Percentiles rank a stretch among this genome's conserved stretches.
Evolutionary conservation across 371 early-diverging fungal genomes (phyloP).

Genomic region (Saksenaea oblongispora): DNA sequence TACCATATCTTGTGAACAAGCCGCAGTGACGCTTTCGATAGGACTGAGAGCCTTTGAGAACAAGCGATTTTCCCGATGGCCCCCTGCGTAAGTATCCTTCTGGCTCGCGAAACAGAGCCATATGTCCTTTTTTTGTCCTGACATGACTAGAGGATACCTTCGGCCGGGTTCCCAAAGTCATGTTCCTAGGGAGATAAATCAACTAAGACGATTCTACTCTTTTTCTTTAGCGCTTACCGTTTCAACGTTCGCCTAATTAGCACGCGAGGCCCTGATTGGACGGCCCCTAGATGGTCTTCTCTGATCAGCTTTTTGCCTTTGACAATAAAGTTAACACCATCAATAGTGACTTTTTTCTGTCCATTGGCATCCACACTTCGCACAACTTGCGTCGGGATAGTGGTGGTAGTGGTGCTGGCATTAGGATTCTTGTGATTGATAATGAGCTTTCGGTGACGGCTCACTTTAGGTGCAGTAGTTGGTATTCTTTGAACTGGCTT

Average conservation of each 20-base stretch:
- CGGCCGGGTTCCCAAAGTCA: background rate
- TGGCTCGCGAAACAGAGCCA: slow-evolving; percentile 32
- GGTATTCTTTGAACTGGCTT: background rate
- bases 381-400: background rate
- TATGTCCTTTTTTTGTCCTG: slow-evolving; percentile 45
- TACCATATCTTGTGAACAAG: slow-evolving; percentile 46
- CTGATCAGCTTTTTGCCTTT: slow-evolving; percentile 46
- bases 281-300: slow-evolving; percentile 27
- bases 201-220: background rate
- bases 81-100: slow-evolving; percentile 50
- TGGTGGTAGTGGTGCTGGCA: background rate
- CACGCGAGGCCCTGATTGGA: slow-evolving; percentile 18
- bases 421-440: slow-evolving; percentile 4
- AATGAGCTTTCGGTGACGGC: background rate
- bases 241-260: slow-evolving; percentile 11
- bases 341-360: slow-evolving; percentile 38
- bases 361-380: slow-evolving; percentile 11
- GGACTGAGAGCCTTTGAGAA: slow-evolving; percentile 17
- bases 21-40: slow-evolving; percentile 31
- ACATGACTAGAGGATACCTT: slow-evolving; percentile 8
- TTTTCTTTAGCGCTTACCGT: slow-evolving; percentile 12
- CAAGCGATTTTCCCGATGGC: slow-evolving; percentile 29
- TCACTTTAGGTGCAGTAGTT: background rate
- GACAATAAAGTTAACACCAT: slow-evolving; percentile 47
- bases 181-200: background rate